Conservation (phyloP, 257 asterid genomes). For the Oldenlandia corymbosa region DNA sequence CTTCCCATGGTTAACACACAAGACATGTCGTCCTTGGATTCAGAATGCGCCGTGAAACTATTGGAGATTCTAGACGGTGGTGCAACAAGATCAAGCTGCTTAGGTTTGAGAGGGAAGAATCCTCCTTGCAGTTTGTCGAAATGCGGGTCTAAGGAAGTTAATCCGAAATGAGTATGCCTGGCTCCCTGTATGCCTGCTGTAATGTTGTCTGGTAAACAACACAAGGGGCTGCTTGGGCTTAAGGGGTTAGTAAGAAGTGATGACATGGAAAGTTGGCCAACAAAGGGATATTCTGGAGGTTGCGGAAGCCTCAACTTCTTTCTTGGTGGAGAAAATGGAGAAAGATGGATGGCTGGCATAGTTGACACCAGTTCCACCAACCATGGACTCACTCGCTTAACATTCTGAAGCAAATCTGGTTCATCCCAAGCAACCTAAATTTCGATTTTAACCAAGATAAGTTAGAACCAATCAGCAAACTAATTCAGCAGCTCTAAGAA, state of each 20-base stretch:
- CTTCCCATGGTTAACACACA: conserved; percentile 41
- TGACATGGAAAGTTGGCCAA: conserved; percentile 34
- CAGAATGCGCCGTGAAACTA: conserved; percentile 15
- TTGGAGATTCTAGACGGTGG: conserved; percentile 11
- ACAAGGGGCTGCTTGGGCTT: conserved; percentile 70
- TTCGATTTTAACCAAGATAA: not conserved
- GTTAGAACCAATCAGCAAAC: not conserved
- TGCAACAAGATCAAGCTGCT: conserved; percentile 30
- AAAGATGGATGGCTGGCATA: conserved; percentile 43
- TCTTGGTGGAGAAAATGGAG: conserved; percentile 59
- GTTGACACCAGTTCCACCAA: conserved; percentile 62
- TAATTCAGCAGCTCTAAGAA: not conserved
- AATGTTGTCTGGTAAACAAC: conserved; percentile 49
- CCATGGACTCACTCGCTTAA: conserved; percentile 79
- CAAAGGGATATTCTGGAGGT: conserved; percentile 41
- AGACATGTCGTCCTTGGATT: conserved; percentile 23
- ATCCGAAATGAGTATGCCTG: conserved; percentile 69
- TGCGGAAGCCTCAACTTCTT: conserved; percentile 64
- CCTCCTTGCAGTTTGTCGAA: conserved; percentile 46
- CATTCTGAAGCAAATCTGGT: conserved; percentile 73
- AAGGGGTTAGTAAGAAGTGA: conserved; percentile 40
- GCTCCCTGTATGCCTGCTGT: conserved; percentile 92
- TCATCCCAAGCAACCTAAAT: conserved; percentile 75
- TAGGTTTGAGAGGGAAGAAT: conserved; percentile 37
- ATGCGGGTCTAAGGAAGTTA: conserved; percentile 39